phyloP scores from a whole-genome alignment of 2,329 filamentous ascomycete genomes.

The Scortechinia acanthostroma region DNA sequence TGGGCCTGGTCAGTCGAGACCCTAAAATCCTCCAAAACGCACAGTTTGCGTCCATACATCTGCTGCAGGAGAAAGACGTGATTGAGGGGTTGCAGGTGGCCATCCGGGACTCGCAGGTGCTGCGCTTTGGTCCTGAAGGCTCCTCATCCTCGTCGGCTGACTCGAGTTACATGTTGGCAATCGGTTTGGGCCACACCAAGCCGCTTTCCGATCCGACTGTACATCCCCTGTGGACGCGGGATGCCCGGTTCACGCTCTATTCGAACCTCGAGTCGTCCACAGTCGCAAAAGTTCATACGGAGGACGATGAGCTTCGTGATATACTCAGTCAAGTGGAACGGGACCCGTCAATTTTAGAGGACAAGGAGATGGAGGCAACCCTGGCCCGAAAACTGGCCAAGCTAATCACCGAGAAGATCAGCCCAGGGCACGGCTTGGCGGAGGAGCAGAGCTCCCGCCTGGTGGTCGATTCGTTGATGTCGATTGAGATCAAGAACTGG shows the following conservation, averaged over 20 bases:
- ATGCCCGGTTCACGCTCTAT: not conserved
- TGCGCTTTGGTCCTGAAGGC: no score
- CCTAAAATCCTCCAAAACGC: not conserved
- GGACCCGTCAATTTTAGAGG: not conserved
- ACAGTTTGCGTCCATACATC: not conserved
- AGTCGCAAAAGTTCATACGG: not conserved
- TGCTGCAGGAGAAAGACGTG: not conserved
- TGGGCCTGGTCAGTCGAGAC: slow-evolving; percentile 7
- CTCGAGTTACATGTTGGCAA: no score
- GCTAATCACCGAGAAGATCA: not conserved
- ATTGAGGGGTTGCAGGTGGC: not conserved
- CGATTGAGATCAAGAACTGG: not conserved
- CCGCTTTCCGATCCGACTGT: not conserved
- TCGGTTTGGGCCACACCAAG: not conserved
- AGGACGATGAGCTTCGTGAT: not conserved
- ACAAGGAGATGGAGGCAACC: not conserved
- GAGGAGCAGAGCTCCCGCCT: not conserved
- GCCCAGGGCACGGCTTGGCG: not conserved
- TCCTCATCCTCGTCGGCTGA: not conserved
- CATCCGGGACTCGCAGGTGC: no score
- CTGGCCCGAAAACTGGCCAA: not conserved
- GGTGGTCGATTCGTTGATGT: not conserved
- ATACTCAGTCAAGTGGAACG: not conserved
- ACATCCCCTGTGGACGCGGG: not conserved
- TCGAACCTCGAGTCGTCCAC: not conserved